Evolutionary conservation across 352 stramenopile genomes (phyloP), one percentile per base, ranked within the genome.

Genomic region (Pythium dissimile): DNA sequence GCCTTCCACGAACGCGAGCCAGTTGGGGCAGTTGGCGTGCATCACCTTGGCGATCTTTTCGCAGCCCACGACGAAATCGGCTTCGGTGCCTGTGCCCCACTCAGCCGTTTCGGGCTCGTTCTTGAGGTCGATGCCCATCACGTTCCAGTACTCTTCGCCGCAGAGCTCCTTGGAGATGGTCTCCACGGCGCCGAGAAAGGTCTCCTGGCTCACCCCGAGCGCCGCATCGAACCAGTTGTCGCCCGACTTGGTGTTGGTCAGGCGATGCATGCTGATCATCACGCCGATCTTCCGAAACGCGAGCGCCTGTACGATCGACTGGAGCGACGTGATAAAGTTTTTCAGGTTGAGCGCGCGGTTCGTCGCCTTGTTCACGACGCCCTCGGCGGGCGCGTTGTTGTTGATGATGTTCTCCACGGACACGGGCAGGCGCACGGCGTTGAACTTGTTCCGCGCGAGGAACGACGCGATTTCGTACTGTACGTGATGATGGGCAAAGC

Each of bases 391-490:
- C 12, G 74, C 51, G 28, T 61, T 87, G 68, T 93, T 89, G 31
- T 79, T 72, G 4, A 88, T 49, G 4, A 93, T 59, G 54, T 87
- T 87, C 41, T 91, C 75, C 8, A 91, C 53, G 10, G 71, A 89
- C 15, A 93, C 31, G 2, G 84, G 80, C 2, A 93, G 39, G 2
- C 84, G 72, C 20, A 93, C 80, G 18, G 75, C 78, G 30, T 93
- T 93, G 35, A 93, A 93, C n/a, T 91, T 90, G 72, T 93, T 84
- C 51, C 77, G 65, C n/a, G 73, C 62, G 38, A 92, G 54, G 64
- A 93, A 93, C 15, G 77, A 68, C 4, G 81, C 84, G 31, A 93
- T 79, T 32, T 90, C 77, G 60, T 88, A 90, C 78, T 88, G 28
- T 11, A 38, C 4, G 41, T 49, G 9, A 47, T 5, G 42, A 16